Evolutionary conservation across 805 yeast genomes (phyloP), one percentile per base, ranked within the genome.

Genomic region (Spathaspora girioi): DNA sequence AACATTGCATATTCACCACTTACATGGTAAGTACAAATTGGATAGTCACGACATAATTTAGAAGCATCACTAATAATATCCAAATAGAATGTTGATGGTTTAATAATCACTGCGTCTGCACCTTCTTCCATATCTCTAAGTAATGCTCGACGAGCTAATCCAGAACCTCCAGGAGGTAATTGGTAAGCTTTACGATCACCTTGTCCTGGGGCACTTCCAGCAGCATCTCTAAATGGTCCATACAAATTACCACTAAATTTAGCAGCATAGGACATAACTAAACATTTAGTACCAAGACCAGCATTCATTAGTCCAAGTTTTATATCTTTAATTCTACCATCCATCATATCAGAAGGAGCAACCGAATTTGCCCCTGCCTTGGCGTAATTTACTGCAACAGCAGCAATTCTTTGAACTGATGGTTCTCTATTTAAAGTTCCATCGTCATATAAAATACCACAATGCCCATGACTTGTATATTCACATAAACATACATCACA

Each of bases 221-320:
- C 99, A 44, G 97, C 97, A 61, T 94, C 99, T 67, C 99, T 80
- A 77, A 94, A 94, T 4, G 99, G 99, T 0, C 99, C 99, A 66
- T 94, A 94, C 46, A 94, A 75, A 56, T 83, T 82, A 35, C 98
- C 97, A 53, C 89, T 78, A 66, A 94, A 94, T 67, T 94, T 94
- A 52, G 98, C 98, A 35, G 96, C 82, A 71, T 94, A 94, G 5
- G 97, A 87, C 89, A 94, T 85, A 38, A 94, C 83, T 75, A 93
- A 84, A 46, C 91, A 84, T 66, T 85, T 83, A 70, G 94, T 96
- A 18, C 97, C 97, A 53, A 94, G 69, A 26, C 84, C 86, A 11
- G 87, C 90, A 45, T 82, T 83, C 46, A 93, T 83, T 47, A 94
- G 78, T 2, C 96, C 97, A 41, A 74, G 70, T 69, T 94, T 94